Base-by-base conservation (phyloP, 352 stramenopile species). In the Saprolegnia diclina region DNA sequence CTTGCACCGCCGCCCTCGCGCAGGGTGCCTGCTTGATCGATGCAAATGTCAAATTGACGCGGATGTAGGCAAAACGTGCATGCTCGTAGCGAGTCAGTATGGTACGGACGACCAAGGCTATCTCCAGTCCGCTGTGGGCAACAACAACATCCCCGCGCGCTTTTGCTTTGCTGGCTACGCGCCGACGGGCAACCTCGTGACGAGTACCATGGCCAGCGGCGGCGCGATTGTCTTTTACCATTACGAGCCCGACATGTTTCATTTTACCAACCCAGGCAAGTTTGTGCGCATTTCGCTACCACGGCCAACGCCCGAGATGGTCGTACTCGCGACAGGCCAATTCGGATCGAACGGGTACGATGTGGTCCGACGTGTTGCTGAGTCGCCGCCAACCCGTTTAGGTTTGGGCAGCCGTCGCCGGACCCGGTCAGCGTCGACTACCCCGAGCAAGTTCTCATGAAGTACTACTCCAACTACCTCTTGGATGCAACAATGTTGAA, bases 281-380 rank as follows among this genome's bases (percentile, higher is more conserved):
- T 85, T 88, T 35, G 46, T 79, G 19, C 79, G 81, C 3, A 71
- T 89, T 9, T 73, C 76, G n/a, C 56, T 87, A 24, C 80, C 80
- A 10, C 72, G 65, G 1, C 59, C 72, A 0, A 56, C 69, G 0
- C 73, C 79, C 0, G 77, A 77, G 29, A 48, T 48, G 24, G 52
- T 59, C 11, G 52, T 9, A 10, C 52, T 59, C 19, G n/a, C 52
- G 1, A 40, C 13, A 2, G 52, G 52, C 11, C 24, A 19, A 3
- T 59, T 59, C 19, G 52, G 52, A 3, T 19, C 11, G 13, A 59
- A 16, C 13, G 52, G 52, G 52, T 59, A 11, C 18, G 42, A 48
- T n/a, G 29, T n/a, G 5, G 29, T 48, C n/a, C 7, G 4, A 1
- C 10, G 42, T 48, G 3, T 4, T n/a, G 42, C 18, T 48, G 13